phyloP scores from a whole-genome alignment of 208 protist species.

The Leishmania braziliensis region DNA sequence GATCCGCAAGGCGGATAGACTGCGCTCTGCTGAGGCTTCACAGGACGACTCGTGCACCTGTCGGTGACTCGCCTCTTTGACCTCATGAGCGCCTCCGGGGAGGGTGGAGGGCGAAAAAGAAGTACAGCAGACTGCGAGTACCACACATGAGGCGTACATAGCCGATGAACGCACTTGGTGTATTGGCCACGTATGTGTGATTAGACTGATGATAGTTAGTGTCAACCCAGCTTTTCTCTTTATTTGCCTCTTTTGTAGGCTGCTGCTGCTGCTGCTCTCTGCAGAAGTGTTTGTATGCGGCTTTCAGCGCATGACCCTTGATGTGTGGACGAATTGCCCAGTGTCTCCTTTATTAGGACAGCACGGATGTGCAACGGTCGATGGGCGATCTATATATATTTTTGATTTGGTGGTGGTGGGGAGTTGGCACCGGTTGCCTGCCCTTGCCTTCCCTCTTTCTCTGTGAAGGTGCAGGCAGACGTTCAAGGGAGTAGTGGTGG shows the following conservation, averaged over 20 bases:
- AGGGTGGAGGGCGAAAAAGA: background rate
- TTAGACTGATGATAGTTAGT: background rate
- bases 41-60: background rate
- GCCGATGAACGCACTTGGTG: background rate
- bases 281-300: background rate
- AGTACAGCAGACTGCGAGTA: background rate
- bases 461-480: background rate
- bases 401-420: background rate
- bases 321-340: background rate
- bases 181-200: background rate
- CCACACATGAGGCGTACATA: background rate
- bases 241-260: background rate
- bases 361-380: background rate
- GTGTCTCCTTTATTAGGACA: background rate
- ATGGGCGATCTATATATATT: background rate
- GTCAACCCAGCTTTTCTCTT: background rate
- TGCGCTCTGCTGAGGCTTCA: conserved; percentile 5
- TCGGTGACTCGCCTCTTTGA: background rate
- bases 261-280: background rate
- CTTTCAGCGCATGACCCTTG: background rate
- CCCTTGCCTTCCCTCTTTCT: background rate
- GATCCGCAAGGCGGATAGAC: conserved; percentile 10
- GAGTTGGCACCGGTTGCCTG: too few relatives aligned
- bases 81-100: background rate
- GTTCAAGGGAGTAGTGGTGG: background rate